These are phyloP conservation scores for Hypoxylon intermedium DNA, from an alignment of 495 filamentous ascomycete species.

Conservation along the genomic window DNA sequence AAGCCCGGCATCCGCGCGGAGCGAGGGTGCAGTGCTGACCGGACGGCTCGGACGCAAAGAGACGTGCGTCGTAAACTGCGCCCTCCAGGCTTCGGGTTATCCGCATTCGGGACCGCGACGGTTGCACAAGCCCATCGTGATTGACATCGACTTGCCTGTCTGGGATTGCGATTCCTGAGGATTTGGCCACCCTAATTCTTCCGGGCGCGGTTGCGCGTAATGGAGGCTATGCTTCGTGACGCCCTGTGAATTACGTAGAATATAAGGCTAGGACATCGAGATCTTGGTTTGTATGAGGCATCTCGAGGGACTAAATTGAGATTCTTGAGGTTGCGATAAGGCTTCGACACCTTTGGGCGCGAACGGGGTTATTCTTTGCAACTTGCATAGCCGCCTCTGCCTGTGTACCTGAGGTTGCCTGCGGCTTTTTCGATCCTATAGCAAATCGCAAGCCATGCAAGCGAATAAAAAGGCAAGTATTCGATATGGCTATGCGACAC, in stretches of 20 bases:
- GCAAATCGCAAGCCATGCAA: neutral
- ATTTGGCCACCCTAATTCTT: constrained; percentile 18
- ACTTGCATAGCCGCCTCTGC: neutral
- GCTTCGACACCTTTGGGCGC: neutral
- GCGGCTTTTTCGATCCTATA: neutral
- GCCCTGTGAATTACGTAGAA: constrained; percentile 1
- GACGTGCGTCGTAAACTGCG: constrained; percentile 80
- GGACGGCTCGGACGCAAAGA: constrained; percentile 63
- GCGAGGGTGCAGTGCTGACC: constrained; percentile 50
- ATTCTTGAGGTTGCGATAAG: neutral
- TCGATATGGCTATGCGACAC: constrained; percentile 5
- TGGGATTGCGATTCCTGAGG: constrained; percentile 42
- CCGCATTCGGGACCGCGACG: constrained; percentile 64
- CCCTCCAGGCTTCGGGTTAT: constrained; percentile 72
- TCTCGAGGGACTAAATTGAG: neutral
- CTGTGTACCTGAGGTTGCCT: neutral
- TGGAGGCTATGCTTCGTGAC: constrained; percentile 18
- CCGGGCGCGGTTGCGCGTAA: constrained; percentile 9
- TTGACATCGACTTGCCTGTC: constrained; percentile 77
- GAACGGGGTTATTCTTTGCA: constrained; percentile 3
- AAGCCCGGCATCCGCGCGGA: constrained; percentile 44
- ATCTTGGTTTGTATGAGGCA: neutral
- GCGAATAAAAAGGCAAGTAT: constrained; percentile 4
- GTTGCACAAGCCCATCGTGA: constrained; percentile 78
- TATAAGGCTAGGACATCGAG: neutral